Base-by-base conservation (phyloP, 2,329 filamentous ascomycete species). In the Diaporthe amygdali region DNA sequence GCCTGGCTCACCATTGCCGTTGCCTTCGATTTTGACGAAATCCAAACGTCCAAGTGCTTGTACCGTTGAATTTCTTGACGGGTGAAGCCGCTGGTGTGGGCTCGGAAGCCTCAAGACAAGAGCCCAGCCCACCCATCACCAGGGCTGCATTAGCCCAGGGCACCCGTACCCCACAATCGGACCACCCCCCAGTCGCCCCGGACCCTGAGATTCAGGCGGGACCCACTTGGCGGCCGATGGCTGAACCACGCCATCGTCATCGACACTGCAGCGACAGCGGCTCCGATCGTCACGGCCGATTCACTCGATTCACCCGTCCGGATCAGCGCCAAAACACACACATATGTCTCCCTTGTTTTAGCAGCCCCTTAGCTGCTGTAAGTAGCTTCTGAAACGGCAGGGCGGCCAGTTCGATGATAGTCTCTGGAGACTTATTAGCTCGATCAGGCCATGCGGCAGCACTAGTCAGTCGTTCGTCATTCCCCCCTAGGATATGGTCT, bases 401-500 rank as follows among this genome's bases (percentile, higher is more conserved):
- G 39, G 10, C 39, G 25, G 22, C 32, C 22, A 27, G 27, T 12
- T 30, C 39, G 20, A 63, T 63, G 17, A 49, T 34, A 34, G 27
- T 44, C 41, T 64, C 73, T 17, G 74, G 68, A 46, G 70, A 70
- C 39, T 54, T 74, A 27, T 71, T 25, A 72, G 12, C 66, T 39
- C 66, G 39, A 56, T 37, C 51, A 68, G 66, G 51, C 52, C 52
- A 68, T 56, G 66, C 41, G 51, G 25, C 12, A 14, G 27, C 30
- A n/a, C 64, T 30, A 67, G 66, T 68, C 66, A 56, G 52, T 54
- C 7, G 12, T 12, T 10, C 5, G 12, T 37, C 25, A 20, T 22
- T n/a, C 27, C 27, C 15, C 22, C 20, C 5, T 32, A 34, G n/a
- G 15, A 8, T 20, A 6, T 34, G 17, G n/a, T 7, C 20, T 34